Evolutionary conservation across 257 asterid genomes (phyloP).

Genomic region (Capsicum pubescens): DNA sequence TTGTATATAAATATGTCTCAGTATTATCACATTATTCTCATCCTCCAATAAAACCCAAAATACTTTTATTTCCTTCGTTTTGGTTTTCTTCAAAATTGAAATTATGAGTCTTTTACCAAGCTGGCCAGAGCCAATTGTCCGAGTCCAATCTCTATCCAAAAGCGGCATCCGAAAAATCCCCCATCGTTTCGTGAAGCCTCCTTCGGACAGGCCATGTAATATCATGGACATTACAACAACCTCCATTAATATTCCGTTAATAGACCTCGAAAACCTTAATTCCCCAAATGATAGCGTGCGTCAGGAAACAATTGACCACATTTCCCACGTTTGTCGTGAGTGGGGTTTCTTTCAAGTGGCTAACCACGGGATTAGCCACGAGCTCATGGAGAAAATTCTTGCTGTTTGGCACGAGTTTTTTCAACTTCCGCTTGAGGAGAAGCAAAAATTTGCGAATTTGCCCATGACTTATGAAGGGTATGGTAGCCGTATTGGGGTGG

Average conservation of each 20-base stretch:
- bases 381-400: constrained; percentile 50
- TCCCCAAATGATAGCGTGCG: constrained; percentile 45
- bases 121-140: constrained; percentile 85
- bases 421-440: constrained; percentile 63
- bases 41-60: neutral
- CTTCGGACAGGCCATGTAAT: constrained; percentile 52
- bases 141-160: constrained; percentile 82
- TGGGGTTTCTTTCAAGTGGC: constrained; percentile 95
- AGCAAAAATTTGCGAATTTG: constrained; percentile 67
- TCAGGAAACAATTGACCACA: constrained; percentile 32
- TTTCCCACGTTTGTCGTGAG: constrained; percentile 69
- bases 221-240: neutral
- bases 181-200: constrained; percentile 66
- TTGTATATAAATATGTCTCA: neutral
- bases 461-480: constrained; percentile 86
- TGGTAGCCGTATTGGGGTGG: constrained; percentile 84
- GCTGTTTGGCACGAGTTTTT: constrained; percentile 79
- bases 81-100: neutral
- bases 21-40: constrained; percentile 20
- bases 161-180: constrained; percentile 76
- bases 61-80: neutral
- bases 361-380: constrained; percentile 74
- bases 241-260: constrained; percentile 38
- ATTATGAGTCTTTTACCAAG: constrained; percentile 50
- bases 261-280: constrained; percentile 57